These are phyloP conservation scores for Dryas integrifolia DNA, from an alignment of 331 rosid genomes.

Conservation along the genomic window DNA sequence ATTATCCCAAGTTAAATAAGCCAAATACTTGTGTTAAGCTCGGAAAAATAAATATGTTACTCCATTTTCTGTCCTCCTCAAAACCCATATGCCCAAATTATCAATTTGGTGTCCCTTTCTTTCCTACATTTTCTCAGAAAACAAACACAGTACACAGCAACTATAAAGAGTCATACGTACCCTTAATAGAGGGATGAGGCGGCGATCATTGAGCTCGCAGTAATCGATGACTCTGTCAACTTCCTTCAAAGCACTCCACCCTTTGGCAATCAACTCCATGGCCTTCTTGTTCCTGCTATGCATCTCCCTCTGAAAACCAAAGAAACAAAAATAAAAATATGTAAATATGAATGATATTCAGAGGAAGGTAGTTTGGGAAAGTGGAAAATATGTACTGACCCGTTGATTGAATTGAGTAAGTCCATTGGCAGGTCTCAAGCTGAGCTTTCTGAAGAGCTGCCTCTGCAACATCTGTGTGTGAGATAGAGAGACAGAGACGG, in stretches of 20 bases:
- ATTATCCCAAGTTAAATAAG: no score
- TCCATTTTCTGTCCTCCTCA: background rate
- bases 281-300: conserved; percentile 88
- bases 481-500: background rate
- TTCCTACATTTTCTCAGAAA: background rate
- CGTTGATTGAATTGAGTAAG: conserved; percentile 52
- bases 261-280: conserved; percentile 77
- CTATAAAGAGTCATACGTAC: conserved; percentile 25
- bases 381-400: conserved; percentile 21
- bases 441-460: conserved; percentile 35
- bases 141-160: background rate
- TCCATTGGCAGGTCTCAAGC: conserved; percentile 23
- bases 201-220: conserved; percentile 69
- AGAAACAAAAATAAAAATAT: background rate
- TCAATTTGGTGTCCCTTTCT: background rate
- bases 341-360: background rate
- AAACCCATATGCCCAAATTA: background rate
- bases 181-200: conserved; percentile 78
- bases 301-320: conserved; percentile 53
- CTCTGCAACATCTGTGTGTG: conserved; percentile 35
- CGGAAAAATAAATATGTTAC: no score
- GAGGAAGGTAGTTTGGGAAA: background rate
- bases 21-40: no score
- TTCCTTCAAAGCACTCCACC: conserved; percentile 82
- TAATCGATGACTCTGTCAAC: conserved; percentile 89